A percentile compares a stretch with the other conserved stretches of the same genome.
Evolutionary conservation across 768 basidiomycete species (phyloP).

Genomic region (Calocybe indica): DNA sequence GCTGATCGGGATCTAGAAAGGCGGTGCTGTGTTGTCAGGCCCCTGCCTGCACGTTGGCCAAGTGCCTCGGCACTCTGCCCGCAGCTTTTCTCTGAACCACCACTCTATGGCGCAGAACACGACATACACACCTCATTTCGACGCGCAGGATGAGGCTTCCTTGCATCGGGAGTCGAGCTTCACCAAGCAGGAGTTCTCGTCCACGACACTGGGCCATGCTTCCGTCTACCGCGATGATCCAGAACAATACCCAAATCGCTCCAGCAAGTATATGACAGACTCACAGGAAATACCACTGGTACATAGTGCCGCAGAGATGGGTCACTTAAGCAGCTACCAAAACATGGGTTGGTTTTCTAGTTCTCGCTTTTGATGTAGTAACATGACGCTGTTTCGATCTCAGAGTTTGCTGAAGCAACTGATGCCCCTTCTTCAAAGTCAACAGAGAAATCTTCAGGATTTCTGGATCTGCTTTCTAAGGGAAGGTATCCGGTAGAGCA

Average conservation of each 20-base stretch:
- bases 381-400: not conserved
- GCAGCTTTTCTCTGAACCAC: too few relatives aligned
- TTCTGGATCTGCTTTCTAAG: conserved; percentile 35
- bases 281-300: conserved; percentile 36
- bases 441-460: conserved; percentile 34
- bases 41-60: too few relatives aligned
- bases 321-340: conserved; percentile 34
- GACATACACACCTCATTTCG: too few relatives aligned
- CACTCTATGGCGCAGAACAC: too few relatives aligned
- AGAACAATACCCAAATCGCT: conserved; percentile 13
- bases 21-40: too few relatives aligned
- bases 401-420: conserved; percentile 64
- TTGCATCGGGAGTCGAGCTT: too few relatives aligned
- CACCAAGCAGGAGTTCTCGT: too few relatives aligned
- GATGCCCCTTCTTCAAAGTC: conserved; percentile 16
- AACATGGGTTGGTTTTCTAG: conserved; percentile 41
- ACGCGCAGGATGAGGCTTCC: too few relatives aligned
- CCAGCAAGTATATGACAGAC: conserved; percentile 16
- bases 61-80: too few relatives aligned
- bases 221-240: conserved; percentile 16
- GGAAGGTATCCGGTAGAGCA: conserved; percentile 66
- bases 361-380: too few relatives aligned
- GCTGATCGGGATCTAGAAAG: too few relatives aligned
- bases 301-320: conserved; percentile 36
- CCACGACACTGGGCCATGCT: too few relatives aligned